These are phyloP conservation scores for Phytophthora sp. DNA, from an alignment of 352 stramenopile genomes.

Conservation along the genomic window DNA sequence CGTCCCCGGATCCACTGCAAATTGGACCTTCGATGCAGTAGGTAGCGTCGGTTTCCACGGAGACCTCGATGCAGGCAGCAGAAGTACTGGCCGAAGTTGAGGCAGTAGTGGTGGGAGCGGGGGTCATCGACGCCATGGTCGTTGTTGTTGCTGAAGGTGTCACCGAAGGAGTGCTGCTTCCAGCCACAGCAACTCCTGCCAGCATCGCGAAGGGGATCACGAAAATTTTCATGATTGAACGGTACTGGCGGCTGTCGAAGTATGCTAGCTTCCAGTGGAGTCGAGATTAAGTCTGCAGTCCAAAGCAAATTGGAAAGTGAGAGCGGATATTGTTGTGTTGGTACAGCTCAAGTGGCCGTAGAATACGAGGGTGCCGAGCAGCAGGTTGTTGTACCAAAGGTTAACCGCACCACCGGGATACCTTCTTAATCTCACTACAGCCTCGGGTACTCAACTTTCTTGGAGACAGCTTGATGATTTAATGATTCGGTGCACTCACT, in stretches of 20 bases:
- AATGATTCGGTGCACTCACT: not conserved
- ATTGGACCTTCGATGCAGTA: slow-evolving; percentile 67
- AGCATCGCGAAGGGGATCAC: slow-evolving; percentile 12
- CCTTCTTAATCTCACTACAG: not conserved
- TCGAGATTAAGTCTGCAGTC: not conserved
- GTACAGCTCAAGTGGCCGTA: not conserved
- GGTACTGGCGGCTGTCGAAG: not conserved
- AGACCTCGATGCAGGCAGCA: slow-evolving; percentile 48
- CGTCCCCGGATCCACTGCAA: slow-evolving; percentile 51
- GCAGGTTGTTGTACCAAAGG: not conserved
- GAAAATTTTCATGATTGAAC: slow-evolving; percentile 17
- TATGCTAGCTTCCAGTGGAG: slow-evolving; percentile 9
- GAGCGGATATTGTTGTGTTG: not conserved
- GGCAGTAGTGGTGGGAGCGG: not conserved
- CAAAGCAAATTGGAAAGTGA: slow-evolving; percentile 2
- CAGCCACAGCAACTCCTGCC: slow-evolving; percentile 8
- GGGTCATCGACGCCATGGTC: not conserved
- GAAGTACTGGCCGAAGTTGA: not conserved
- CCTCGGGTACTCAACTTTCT: not conserved
- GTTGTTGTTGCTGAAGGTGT: slow-evolving; percentile 17
- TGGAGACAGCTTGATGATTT: not conserved
- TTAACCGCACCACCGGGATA: not conserved
- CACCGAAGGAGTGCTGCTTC: slow-evolving; percentile 1
- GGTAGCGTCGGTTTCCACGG: slow-evolving; percentile 62
- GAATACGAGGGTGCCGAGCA: not conserved